Percentiles rank a stretch among this genome's conserved stretches.
These are phyloP conservation scores for Plasmodium coatneyi DNA, from an alignment of 169 alveolate genomes.

Conservation along the genomic window DNA sequence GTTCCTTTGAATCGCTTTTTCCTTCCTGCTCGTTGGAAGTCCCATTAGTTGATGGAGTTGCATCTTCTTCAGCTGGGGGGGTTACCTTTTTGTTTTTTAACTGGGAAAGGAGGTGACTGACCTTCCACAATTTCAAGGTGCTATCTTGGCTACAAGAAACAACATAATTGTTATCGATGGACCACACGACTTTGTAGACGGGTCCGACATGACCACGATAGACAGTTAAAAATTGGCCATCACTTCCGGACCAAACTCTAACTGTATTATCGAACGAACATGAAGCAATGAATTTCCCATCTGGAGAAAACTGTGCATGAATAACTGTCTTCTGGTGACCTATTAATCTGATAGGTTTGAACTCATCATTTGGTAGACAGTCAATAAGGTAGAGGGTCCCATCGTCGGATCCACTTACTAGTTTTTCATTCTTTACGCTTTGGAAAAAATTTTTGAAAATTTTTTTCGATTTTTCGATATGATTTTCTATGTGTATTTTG, in stretches of 20 bases:
- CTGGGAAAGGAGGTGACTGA: constrained; percentile 79
- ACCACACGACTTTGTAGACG: constrained; percentile 97
- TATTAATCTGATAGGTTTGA: constrained; percentile 91
- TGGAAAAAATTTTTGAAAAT: constrained; percentile 68
- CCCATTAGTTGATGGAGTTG: background rate
- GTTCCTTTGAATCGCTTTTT: background rate
- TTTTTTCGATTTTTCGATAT: constrained; percentile 76
- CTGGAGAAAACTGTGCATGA: constrained; percentile 97
- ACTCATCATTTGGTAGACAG: constrained; percentile 85
- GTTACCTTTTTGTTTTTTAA: constrained; percentile 10
- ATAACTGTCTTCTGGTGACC: constrained; percentile 98
- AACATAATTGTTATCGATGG: constrained; percentile 96
- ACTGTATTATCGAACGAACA: constrained; percentile 97
- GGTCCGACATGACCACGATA: constrained; percentile 98
- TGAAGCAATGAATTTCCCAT: constrained; percentile 97
- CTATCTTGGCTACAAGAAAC: constrained; percentile 96
- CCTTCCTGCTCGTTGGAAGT: background rate
- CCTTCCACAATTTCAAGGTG: constrained; percentile 96
- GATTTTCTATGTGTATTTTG: constrained; percentile 81
- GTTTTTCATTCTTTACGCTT: constrained; percentile 92
- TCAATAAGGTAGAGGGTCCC: constrained; percentile 95
- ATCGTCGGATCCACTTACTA: constrained; percentile 99
- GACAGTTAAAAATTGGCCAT: constrained; percentile 93
- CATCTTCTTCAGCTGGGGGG: constrained; percentile 48
- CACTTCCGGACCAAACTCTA: constrained; percentile 90